phyloP scores from a whole-genome alignment of 345 rosid genomes.

The Leavenworthia alabamica region DNA sequence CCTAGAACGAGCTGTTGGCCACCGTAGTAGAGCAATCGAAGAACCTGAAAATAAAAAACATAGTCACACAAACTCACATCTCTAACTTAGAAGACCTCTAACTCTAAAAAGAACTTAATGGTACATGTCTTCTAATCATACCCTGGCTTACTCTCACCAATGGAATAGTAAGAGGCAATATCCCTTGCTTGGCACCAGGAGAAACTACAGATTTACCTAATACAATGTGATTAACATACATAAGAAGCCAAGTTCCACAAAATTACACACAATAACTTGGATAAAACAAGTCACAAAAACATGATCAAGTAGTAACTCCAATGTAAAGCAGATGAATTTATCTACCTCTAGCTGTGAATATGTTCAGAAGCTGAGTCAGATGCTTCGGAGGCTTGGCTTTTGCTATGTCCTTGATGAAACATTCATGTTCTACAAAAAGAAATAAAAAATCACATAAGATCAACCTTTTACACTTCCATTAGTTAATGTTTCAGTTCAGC shows the following conservation, averaged over 20 bases:
- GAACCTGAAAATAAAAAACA: conserved; percentile 37
- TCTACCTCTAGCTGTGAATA: conserved; percentile 60
- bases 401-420: conserved; percentile 57
- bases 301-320: background rate
- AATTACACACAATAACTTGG: background rate
- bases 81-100: background rate
- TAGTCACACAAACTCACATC: background rate
- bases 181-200: conserved; percentile 69
- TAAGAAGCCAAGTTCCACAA: background rate
- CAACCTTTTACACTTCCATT: background rate
- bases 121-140: conserved; percentile 8
- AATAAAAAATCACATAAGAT: background rate
- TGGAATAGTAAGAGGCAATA: conserved; percentile 70
- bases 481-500: background rate
- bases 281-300: background rate
- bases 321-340: background rate
- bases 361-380: conserved; percentile 44
- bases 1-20: conserved; percentile 90
- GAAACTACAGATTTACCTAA: conserved; percentile 64
- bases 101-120: background rate
- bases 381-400: conserved; percentile 59
- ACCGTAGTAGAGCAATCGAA: conserved; percentile 63
- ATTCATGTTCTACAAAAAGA: conserved; percentile 43
- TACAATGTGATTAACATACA: background rate
- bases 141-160: conserved; percentile 52